Evolutionary conservation across 148 eudicot genomes (phyloP), one percentile per base, ranked within the genome.

Genomic region (Salicornia ramosissima): DNA sequence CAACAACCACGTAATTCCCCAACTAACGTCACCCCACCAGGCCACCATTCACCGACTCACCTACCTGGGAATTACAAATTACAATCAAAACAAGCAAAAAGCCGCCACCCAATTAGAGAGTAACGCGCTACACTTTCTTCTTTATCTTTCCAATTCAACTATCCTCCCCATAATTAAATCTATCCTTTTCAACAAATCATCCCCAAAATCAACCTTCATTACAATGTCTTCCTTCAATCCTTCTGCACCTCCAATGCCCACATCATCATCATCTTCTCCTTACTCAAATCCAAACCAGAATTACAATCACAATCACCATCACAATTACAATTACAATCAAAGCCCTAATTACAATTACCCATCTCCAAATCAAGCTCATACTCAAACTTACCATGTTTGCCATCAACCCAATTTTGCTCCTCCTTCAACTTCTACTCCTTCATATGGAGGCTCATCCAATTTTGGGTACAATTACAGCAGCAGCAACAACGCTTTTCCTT

Each of bases 201-300:
- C 58, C 59, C 51, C 70, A 55, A 71, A 50, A 60, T 49, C 42
- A 33, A 16, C 5, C 19, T 11, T 26, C 46, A 19, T 8, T 19
- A 24, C 0, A 21, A 71, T 69, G 77, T 68, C 65, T 56, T 78
- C 66, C 10, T 77, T 45, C 77, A 30, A 52, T 50, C 90, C 90
- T 5, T 86, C 90, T 0, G 90, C 90, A 5, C 88, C 88, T 31
- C 86, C 86, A n/a, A 67, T 75, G 28, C 84, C 85, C 63, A 72
- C 65, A 9, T 24, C 85, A 10, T 47, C 68, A 68, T 64, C 61
- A 13, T 40, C 71, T 3, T 71, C 54, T 8, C 50, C 69, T 30
- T 36, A 36, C 43, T 56, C 71, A 45, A 40, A 18, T 45, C 62
- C 71, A 45, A 40, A 18, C 40, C 15, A 43, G 50, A 43, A 45